phyloP scores from a whole-genome alignment of 495 filamentous ascomycete species.

The Annulohypoxylon moriforme region DNA sequence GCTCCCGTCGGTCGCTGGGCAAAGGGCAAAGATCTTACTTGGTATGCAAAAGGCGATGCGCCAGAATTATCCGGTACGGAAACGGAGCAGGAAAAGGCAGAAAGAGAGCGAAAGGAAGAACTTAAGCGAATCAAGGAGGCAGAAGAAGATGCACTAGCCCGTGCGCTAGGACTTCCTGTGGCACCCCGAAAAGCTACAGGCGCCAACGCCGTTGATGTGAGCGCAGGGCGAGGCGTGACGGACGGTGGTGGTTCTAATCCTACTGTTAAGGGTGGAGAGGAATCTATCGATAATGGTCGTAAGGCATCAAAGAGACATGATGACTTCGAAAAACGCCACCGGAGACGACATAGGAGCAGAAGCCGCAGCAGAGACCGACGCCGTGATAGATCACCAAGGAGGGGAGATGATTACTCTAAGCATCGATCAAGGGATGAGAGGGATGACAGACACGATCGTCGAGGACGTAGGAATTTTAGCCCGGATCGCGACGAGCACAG shows the following conservation, averaged over 20 bases:
- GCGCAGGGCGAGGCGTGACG: conserved; percentile 25
- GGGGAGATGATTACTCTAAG: conserved; percentile 29
- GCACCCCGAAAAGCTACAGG: conserved; percentile 61
- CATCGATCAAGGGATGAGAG: conserved; percentile 34
- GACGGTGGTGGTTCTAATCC: conserved; percentile 2
- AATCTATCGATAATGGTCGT: conserved; percentile 34
- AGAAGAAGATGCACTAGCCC: conserved; percentile 88
- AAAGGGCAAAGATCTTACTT: conserved; percentile 82
- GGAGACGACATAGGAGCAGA: conserved; percentile 52
- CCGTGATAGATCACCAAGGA: conserved; percentile 32
- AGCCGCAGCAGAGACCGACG: conserved; percentile 49
- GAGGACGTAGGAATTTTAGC: conserved; percentile 33
- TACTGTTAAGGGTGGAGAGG: conserved; percentile 23
- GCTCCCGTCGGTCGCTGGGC: conserved; percentile 98
- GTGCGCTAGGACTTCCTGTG: conserved; percentile 81
- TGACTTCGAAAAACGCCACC: conserved; percentile 51
- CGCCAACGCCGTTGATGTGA: conserved; percentile 61
- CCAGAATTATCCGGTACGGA: conserved; percentile 58
- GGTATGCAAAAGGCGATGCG: conserved; percentile 83
- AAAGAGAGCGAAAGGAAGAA: conserved; percentile 79
- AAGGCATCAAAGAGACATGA: conserved; percentile 42
- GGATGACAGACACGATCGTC: conserved; percentile 32
- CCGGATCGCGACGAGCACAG: conserved; percentile 26
- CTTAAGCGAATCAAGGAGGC: conserved; percentile 86
- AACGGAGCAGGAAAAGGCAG: conserved; percentile 70